These are phyloP conservation scores for Talaromyces stipitatus DNA, from an alignment of 495 filamentous ascomycete species.

Conservation along the genomic window DNA sequence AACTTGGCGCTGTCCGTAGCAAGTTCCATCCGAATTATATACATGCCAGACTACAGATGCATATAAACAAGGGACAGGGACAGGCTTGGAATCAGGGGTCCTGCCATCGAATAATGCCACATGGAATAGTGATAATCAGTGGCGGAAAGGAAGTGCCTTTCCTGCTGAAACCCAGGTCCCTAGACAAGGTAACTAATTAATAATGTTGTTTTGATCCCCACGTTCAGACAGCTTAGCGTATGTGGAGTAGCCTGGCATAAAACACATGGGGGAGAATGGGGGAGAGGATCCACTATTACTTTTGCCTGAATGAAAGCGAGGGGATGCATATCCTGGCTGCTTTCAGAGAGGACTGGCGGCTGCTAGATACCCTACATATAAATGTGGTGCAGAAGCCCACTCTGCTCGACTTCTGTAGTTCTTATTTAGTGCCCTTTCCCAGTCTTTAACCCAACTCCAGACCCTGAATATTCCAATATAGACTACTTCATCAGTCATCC, in stretches of 20 bases:
- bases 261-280: neutral
- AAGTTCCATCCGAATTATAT: neutral
- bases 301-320: neutral
- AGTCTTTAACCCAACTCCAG: neutral
- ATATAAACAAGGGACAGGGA: no score
- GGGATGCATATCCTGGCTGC: neutral
- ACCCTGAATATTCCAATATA: no score
- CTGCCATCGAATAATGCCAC: neutral
- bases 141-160: neutral
- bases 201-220: neutral
- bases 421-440: neutral
- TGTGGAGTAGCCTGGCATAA: neutral
- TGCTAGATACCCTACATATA: neutral
- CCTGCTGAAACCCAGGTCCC: no score
- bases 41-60: neutral
- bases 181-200: neutral
- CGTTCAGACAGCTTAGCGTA: neutral
- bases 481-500: conserved; percentile 4
- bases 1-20: neutral
- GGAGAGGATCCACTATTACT: neutral
- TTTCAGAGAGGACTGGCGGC: neutral
- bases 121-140: neutral
- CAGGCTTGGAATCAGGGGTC: no score
- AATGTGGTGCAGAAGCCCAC: neutral
- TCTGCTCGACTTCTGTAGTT: no score